A percentile compares a stretch with the other conserved stretches of the same genome.
These are phyloP conservation scores for Auricularia sp. DNA, from an alignment of 768 basidiomycete species.

Conservation along the genomic window DNA sequence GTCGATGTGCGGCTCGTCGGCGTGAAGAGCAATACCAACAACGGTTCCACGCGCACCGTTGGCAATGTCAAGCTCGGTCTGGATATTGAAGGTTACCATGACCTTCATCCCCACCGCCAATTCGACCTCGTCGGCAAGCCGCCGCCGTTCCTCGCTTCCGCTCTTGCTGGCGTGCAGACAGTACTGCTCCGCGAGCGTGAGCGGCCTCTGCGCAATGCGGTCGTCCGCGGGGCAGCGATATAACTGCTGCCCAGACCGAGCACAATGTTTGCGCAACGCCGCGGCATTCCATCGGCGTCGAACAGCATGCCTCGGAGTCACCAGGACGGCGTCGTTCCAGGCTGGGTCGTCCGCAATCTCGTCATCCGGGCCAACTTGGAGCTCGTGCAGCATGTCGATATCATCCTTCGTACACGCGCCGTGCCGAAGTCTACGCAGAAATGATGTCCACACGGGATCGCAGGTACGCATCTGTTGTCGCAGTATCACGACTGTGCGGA, in stretches of 20 bases:
- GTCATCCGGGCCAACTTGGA: constrained; percentile 12
- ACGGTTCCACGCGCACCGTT: constrained; percentile 31
- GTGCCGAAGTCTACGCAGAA: constrained; percentile 19
- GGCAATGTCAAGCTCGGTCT: constrained; percentile 28
- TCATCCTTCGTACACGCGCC: constrained; percentile 19
- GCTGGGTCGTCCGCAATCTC: constrained; percentile 15
- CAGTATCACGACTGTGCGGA: constrained; percentile 26
- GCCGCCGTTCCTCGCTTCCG: too few relatives aligned
- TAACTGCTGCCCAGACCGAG: constrained; percentile 12
- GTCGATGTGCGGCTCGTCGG: constrained; percentile 14
- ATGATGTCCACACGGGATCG: constrained; percentile 21
- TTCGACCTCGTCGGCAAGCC: constrained; percentile 11
- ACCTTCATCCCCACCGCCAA: constrained; percentile 27
- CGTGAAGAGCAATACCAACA: constrained; percentile 22
- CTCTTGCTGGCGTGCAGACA: too few relatives aligned
- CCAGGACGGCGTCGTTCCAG: constrained; percentile 25
- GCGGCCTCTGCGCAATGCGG: constrained; percentile 5
- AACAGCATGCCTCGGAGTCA: constrained; percentile 29
- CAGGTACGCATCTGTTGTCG: constrained; percentile 25
- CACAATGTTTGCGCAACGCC: constrained; percentile 15
- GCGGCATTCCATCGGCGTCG: constrained; percentile 27
- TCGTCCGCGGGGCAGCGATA: constrained; percentile 25
- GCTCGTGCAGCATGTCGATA: constrained; percentile 17
- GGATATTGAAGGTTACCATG: constrained; percentile 28
- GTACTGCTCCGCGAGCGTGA: constrained; percentile 1